Base-by-base conservation (phyloP, 495 filamentous ascomycete genomes). In the Penicilliopsis zonata region DNA sequence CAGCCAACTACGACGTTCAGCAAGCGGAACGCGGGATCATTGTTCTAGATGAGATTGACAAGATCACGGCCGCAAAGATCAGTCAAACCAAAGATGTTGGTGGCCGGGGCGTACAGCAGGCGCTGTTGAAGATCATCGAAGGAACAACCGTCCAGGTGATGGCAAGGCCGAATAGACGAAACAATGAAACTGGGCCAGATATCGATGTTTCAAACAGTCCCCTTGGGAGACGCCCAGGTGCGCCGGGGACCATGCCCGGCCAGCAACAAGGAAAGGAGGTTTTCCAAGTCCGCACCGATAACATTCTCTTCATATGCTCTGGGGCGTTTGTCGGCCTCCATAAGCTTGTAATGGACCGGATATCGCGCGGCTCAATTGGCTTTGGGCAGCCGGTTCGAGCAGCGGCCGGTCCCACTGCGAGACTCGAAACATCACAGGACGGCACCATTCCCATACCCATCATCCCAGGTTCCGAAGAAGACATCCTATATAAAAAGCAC, bases 221-320 rank as follows among this genome's bases (percentile, higher is more conserved):
- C 5, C 42, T 72, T 10, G 62, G 62, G 9, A 63, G 62, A 14
- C 49, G 55, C 5, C 49, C 59, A 8, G 59, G 56, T 13, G 50
- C 59, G 15, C 48, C 61, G 9, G 38, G 41, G n/a, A 51, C 43
- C 15, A 47, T 59, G 42, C 48, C 67, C 4, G 59, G 63, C 1
- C 94, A 93, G 52, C n/a, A n/a, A n/a, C n/a, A n/a, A n/a, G n/a
- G n/a, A n/a, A 74, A 77, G 6, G 90, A 96, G 48, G 72, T 82
- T 9, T 95, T 80, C 59, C 92, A 82, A 33, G 74, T 98, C 26
- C 80, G 86, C 41, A 98, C 90, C 0, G 83, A 86, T 36, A 94
- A 94, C 42, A 98, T 98, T 35, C 70, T 98, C 12, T 98, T 98
- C 53, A 80, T 98, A 28, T 94, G 86, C 54, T 87, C 86, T 9